Percentiles rank a stretch among this genome's conserved stretches.
Conservation (phyloP, 169 alveolate species). For the Plasmodium coatneyi region DNA sequence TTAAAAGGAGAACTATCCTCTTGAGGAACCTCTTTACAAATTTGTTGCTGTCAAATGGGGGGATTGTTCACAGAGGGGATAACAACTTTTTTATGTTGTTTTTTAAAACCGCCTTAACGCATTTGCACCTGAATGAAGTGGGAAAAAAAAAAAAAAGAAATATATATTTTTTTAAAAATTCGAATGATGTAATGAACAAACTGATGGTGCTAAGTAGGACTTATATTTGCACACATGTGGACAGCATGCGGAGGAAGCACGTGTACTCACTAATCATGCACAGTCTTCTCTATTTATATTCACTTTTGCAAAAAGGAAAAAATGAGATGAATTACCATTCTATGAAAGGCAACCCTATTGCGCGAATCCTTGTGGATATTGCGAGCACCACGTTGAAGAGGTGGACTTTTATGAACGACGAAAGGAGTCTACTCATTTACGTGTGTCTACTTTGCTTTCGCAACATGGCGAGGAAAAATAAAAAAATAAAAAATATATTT, state of each 20-base stretch:
- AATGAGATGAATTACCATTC: background rate
- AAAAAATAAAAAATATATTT: slow-evolving; percentile 2
- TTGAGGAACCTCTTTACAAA: background rate
- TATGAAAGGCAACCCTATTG: background rate
- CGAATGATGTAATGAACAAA: background rate
- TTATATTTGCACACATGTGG: background rate
- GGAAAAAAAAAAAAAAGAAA: background rate
- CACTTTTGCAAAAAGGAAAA: background rate
- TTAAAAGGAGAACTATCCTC: background rate
- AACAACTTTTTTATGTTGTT: background rate
- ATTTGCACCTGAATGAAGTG: background rate
- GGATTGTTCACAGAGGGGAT: slow-evolving; percentile 3
- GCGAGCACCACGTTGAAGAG: slow-evolving; percentile 1
- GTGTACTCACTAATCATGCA: slow-evolving; percentile 20
- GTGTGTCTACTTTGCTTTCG: slow-evolving; percentile 11
- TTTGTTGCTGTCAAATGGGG: slow-evolving; percentile 18
- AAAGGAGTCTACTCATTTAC: slow-evolving; percentile 29
- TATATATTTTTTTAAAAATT: slow-evolving; percentile 11
- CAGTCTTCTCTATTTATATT: slow-evolving; percentile 24
- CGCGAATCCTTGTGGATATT: background rate
- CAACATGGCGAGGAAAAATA: background rate
- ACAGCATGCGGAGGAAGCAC: slow-evolving; percentile 21
- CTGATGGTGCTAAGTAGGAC: background rate
- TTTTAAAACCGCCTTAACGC: slow-evolving; percentile 15
- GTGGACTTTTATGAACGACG: slow-evolving; percentile 24